Percentiles rank a stretch among this genome's conserved stretches.
Evolutionary conservation across 768 basidiomycete species (phyloP).

Genomic region (Cytidiella melzeri): DNA sequence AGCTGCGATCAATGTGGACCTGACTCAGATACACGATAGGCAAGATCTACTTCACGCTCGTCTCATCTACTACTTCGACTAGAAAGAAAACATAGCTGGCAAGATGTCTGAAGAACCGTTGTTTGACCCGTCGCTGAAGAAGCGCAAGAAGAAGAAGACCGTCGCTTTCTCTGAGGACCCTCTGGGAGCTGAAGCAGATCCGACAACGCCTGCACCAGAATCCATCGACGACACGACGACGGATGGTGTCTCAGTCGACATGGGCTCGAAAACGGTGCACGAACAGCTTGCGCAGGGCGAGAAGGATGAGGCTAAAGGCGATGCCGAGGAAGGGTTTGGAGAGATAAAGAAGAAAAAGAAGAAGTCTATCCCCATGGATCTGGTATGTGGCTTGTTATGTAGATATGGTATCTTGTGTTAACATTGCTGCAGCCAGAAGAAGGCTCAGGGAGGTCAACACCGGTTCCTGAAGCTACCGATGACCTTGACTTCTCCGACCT

Average conservation of each 20-base stretch:
- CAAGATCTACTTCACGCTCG: constrained; percentile 6
- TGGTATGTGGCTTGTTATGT: constrained; percentile 41
- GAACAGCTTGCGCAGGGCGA: constrained; percentile 62
- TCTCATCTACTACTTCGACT: constrained; percentile 24
- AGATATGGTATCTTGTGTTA: not conserved
- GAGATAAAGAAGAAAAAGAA: constrained; percentile 80
- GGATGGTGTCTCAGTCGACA: constrained; percentile 68
- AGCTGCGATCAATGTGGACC: not conserved
- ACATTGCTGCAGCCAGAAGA: constrained; percentile 44
- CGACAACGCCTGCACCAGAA: constrained; percentile 70
- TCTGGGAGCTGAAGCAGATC: constrained; percentile 64
- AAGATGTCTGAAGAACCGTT: constrained; percentile 64
- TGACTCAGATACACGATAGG: not conserved
- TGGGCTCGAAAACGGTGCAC: constrained; percentile 70
- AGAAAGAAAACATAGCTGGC: constrained; percentile 31
- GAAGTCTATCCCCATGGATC: constrained; percentile 81
- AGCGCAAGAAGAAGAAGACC: constrained; percentile 74
- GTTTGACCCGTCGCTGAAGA: constrained; percentile 75
- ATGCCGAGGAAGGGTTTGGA: constrained; percentile 65
- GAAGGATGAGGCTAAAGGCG: constrained; percentile 31
- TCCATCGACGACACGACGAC: constrained; percentile 65
- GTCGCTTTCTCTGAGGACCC: constrained; percentile 85
- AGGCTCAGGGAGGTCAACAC: constrained; percentile 63
- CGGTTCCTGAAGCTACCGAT: constrained; percentile 38
- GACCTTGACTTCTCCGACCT: constrained; percentile 79